Conservation (phyloP, 208 protist genomes). For the Leptomonas pyrrhocoris region DNA sequence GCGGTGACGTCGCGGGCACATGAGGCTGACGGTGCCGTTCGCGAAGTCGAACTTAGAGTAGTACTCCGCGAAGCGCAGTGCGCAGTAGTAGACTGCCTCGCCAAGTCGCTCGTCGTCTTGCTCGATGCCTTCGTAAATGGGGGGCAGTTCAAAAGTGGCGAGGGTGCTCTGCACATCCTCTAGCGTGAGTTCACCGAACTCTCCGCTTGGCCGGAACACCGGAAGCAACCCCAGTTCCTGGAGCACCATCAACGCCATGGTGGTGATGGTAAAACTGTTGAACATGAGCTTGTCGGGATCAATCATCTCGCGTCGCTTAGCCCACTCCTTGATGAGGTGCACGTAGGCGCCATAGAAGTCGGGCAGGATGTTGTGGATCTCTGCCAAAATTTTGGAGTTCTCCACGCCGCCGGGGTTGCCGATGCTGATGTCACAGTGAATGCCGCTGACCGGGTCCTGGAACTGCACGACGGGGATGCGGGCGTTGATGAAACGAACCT, state of each 20-base stretch:
- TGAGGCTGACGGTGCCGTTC: conserved; percentile 82
- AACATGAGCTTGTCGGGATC: conserved; percentile 81
- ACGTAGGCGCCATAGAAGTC: conserved; percentile 90
- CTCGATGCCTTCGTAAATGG: conserved; percentile 75
- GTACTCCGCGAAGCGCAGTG: conserved; percentile 86
- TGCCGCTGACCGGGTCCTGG: conserved; percentile 64
- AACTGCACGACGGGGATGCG: conserved; percentile 90
- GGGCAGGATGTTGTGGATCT: conserved; percentile 70
- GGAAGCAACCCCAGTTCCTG: conserved; percentile 89
- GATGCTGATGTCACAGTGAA: conserved; percentile 89
- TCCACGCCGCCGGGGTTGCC: conserved; percentile 87
- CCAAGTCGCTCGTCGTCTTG: conserved; percentile 84
- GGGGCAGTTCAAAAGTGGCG: conserved; percentile 57
- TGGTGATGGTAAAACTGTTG: conserved; percentile 92
- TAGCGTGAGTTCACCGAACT: conserved; percentile 78
- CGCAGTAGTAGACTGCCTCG: conserved; percentile 86
- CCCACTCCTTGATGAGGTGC: conserved; percentile 88
- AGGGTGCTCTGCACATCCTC: conserved; percentile 55
- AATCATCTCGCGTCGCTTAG: conserved; percentile 82
- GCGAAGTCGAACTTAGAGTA: conserved; percentile 86
- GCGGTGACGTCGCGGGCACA: conserved; percentile 82
- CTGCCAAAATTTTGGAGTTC: conserved; percentile 84
- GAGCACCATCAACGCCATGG: conserved; percentile 90
- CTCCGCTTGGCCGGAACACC: conserved; percentile 70
- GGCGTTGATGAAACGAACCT: conserved; percentile 78